Evolutionary conservation across 202 grass and related monocot genomes (phyloP), one percentile per base, ranked within the genome.

Genomic region (Miscanthus sacchariflorus): DNA sequence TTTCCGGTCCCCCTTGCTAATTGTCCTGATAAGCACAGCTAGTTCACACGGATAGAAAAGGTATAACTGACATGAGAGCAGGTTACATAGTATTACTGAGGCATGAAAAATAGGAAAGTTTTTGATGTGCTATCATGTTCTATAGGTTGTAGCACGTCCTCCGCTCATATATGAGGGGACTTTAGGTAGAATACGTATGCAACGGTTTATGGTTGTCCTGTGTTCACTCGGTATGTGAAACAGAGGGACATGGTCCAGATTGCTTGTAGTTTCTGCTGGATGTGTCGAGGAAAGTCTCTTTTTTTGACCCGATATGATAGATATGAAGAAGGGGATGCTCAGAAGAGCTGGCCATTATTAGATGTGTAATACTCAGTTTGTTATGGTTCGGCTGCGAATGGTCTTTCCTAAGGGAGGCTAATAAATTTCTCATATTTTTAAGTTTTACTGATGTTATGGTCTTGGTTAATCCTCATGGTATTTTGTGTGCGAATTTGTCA

Each of bases 21-120:
- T 90, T 43, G 8, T 19, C 11, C n/a, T 35, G 65, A 71, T 69
- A 28, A 78, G 6, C 11, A 25, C 40, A 73, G n/a, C 30, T 52
- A 79, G 12, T 84, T 75, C 30, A 77, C 66, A 25, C 68, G 17
- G 46, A 39, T 19, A 12, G 48, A 63, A 42, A 39, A 70, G 12
- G 77, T 28, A 38, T 68, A 84, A 23, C 30, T 73, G 10, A 78
- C 54, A n/a, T 15, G 54, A 77, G 65, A 39, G 56, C 24, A 79
- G 28, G 27, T 74, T 75, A 30, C 56, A 40, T 52, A 5, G 2
- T 91, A 4, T 18, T 87, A 40, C 52, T 24, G 54, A 61, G 25
- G 46, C 67, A 33, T 25, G 25, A 56, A 17, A 12, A 25, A 23
- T 43, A 46, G 49, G 35, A 2, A 13, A 15, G 9, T 28, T 43